phyloP scores from a whole-genome alignment of 495 filamentous ascomycete genomes.

The Penicillium simplicissimum region DNA sequence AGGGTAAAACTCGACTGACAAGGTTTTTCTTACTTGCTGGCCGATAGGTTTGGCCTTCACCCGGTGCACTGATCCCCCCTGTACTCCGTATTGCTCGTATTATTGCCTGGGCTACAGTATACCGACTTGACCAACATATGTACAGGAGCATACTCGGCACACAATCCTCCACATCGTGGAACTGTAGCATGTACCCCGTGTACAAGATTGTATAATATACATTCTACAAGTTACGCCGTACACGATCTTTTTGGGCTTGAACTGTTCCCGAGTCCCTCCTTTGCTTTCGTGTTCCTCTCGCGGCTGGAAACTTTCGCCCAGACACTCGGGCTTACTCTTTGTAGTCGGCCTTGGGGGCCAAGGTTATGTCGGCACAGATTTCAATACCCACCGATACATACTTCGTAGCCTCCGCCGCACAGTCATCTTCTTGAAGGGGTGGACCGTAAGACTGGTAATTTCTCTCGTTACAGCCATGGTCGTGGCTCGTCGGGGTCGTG shows the following conservation, averaged over 20 bases:
- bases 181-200: not conserved
- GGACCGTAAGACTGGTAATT: not conserved
- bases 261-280: not conserved
- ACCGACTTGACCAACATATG: not conserved
- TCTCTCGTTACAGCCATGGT: not conserved
- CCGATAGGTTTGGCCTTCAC: not conserved
- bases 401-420: not conserved
- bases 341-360: conserved; percentile 8
- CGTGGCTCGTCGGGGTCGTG: not conserved
- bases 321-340: not conserved
- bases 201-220: not conserved
- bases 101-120: not conserved
- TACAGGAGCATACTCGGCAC: not conserved
- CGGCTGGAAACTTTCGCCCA: conserved; percentile 6
- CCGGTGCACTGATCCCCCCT: not conserved
- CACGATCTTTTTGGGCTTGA: not conserved
- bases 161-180: not conserved
- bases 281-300: not conserved
- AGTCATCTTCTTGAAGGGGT: not conserved
- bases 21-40: not conserved
- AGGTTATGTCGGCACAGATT: not conserved
- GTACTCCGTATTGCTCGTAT: not conserved
- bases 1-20: not conserved
- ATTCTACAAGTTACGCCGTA: conserved; percentile 1
- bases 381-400: not conserved